Evolutionary conservation across 352 stramenopile species (phyloP).

Genomic region (Globisporangium nodosum): DNA sequence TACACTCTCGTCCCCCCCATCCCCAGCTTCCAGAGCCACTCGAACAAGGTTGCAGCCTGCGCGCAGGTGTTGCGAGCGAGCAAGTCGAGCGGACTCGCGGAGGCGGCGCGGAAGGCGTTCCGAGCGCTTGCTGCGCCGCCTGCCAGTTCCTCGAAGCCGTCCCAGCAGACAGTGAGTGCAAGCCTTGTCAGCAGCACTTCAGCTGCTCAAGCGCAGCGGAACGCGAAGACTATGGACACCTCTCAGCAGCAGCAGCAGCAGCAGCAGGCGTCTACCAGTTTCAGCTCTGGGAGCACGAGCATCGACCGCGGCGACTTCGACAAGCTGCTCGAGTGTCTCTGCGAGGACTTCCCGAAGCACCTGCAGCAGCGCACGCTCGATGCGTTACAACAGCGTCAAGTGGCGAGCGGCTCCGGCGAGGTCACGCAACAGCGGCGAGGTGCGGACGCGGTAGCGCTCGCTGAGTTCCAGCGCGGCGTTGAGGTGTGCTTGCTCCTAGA

Average conservation of each 20-base stretch:
- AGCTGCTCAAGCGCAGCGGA: not conserved
- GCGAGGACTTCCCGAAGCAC: slow-evolving; percentile 8
- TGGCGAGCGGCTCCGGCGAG: too few species aligned
- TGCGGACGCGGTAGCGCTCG: slow-evolving; percentile 1
- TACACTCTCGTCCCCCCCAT: too few species aligned
- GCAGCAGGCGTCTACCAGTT: not conserved
- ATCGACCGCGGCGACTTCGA: slow-evolving; percentile 4
- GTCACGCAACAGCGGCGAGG: not conserved
- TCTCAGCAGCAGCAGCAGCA: not conserved
- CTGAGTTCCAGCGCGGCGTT: slow-evolving; percentile 9
- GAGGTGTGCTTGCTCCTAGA: slow-evolving; percentile 13
- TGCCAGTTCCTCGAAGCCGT: not conserved
- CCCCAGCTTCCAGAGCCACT: slow-evolving; percentile 9
- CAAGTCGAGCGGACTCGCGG: slow-evolving; percentile 6
- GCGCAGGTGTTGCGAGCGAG: slow-evolving; percentile 4
- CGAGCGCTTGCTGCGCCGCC: not conserved
- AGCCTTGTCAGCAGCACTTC: not conserved
- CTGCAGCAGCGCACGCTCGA: slow-evolving; percentile 6
- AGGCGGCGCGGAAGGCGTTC: slow-evolving; percentile 4
- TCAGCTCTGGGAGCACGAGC: not conserved
- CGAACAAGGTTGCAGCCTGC: slow-evolving; percentile 2
- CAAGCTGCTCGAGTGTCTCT: slow-evolving; percentile 7
- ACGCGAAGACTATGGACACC: not conserved
- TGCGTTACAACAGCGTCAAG: not conserved
- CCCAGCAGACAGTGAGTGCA: not conserved